Evolutionary conservation across 2,329 filamentous ascomycete genomes (phyloP), one percentile per base, ranked within the genome.

Genomic region (Neurospora sp.): DNA sequence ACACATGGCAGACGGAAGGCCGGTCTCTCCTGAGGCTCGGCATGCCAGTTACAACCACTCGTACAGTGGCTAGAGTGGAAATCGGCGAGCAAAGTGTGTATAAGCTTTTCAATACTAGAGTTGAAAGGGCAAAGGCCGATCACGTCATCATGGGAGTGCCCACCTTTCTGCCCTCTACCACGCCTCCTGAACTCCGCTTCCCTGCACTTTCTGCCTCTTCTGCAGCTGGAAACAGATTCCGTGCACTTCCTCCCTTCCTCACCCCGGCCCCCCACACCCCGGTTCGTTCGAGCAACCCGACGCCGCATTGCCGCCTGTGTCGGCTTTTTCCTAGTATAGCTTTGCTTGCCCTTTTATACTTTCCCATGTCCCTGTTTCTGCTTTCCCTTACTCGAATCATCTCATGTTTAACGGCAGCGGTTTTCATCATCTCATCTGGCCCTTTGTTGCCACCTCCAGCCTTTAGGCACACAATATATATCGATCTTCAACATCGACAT

Each of bases 41-140:
- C 28, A 62, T 62, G 13, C 67, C 42, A 68, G 28, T 36, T 40
- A 62, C 19, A 15, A 66, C 68, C 68, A 69, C 52, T 66, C 19
- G 36, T 38, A 46, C 33, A 66, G 66, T 69, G 66, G 66, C 70
- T 71, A 67, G 28, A 62, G 52, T 62, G 52, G 52, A 62, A 62
- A 62, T 62, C 52, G 28, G 52, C 43, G 43, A 62, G 13, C 52
- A 62, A 62, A 62, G 23, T 28, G 52, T 62, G 28, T 62, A 62
- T 62, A 62, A 62, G 23, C 28, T 62, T 62, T 62, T 62, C 52
- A 2, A 62, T 62, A 62, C 71, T 73, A 72, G 71, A 72, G 72
- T 68, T 73, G 73, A 73, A 72, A 74, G 73, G 73, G 46, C 73
- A 71, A 69, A 67, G 52, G 67, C 19, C 73, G 72, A 75, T 75